Evolutionary conservation across 2,329 filamentous ascomycete species (phyloP), one percentile per base, ranked within the genome.

Genomic region (Claviceps monticola): DNA sequence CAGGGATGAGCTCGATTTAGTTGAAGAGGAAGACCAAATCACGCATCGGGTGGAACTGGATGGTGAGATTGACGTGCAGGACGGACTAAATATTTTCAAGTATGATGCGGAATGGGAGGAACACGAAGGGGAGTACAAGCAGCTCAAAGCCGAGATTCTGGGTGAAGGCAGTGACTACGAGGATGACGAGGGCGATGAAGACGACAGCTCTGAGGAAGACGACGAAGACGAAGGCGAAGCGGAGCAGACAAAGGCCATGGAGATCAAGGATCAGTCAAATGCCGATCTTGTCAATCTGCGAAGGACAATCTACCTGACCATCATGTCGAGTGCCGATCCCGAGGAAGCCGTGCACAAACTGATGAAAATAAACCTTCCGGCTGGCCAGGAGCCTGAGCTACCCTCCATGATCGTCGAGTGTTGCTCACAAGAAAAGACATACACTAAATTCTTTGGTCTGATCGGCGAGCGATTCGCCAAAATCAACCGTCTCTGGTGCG

Each of bases 211-310:
- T n/a, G 80, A 90, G 39, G 76, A 84, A 55, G 83, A 93, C 16
- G 44, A 41, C 16, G 39, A 80, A 0, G 82, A 79, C 14, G 85
- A 86, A 51, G 85, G 90, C 53, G 83, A 86, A 43, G 76, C 84
- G 56, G 83, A 93, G 64, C 83, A 93, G 64, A 82, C 88, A 56
- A 85, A 85, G 63, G 85, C 85, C 19, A 76, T 97, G 67, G 93
- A 98, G 66, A 95, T 98, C 72, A 95, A 97, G 69, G 93, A 98
- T 62, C 89, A 95, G 71, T 94, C 86, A 56, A 98, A 98, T 62
- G 90, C 90, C 0, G 90, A 98, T 66, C 77, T 98, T 14, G 88
- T 97, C 64, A 95, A 94, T 63, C 74, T 98, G 49, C 85, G 93
- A 54, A 81, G 89, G 61, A 95, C 88, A 6, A 98, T 97, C 60